These are phyloP conservation scores for Solanum chacoense DNA, from an alignment of 305 asterid species.

Conservation along the genomic window DNA sequence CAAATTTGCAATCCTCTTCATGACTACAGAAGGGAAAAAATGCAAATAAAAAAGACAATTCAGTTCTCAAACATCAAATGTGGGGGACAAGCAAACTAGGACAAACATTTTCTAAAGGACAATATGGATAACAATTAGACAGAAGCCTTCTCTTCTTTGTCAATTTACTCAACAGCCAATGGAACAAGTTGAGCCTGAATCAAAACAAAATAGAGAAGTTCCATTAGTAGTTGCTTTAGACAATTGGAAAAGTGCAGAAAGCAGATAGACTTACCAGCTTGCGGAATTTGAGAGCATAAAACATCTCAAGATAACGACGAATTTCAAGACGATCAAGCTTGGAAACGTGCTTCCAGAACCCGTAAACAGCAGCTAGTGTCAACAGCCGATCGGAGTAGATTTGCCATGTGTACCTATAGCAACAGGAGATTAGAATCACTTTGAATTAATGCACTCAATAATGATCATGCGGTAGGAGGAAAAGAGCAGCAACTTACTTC, in stretches of 20 bases:
- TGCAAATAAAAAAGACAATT: background rate
- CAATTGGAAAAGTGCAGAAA: background rate
- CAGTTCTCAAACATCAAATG: background rate
- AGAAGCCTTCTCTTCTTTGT: slow-evolving; percentile 10
- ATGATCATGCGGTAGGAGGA: background rate
- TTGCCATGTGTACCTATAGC: slow-evolving; percentile 21
- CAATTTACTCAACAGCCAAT: slow-evolving; percentile 25
- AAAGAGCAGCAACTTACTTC: slow-evolving; percentile 28
- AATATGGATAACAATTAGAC: background rate
- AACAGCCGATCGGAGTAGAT: slow-evolving; percentile 31
- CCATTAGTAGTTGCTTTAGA: background rate
- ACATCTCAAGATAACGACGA: slow-evolving; percentile 45
- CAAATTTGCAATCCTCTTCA: background rate
- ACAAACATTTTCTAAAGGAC: background rate
- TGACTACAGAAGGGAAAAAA: background rate
- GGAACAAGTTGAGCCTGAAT: slow-evolving; percentile 37
- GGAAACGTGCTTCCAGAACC: slow-evolving; percentile 42
- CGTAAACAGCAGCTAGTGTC: slow-evolving; percentile 38
- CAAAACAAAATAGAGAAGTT: background rate
- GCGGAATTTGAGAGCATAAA: slow-evolving; percentile 38
- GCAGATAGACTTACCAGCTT: slow-evolving; percentile 23
- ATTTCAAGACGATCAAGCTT: slow-evolving; percentile 42
- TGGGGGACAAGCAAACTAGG: background rate
- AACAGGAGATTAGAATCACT: background rate
- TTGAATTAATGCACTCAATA: background rate